These are phyloP conservation scores for Leccinum variicolor DNA, from an alignment of 768 basidiomycete genomes.

Conservation along the genomic window DNA sequence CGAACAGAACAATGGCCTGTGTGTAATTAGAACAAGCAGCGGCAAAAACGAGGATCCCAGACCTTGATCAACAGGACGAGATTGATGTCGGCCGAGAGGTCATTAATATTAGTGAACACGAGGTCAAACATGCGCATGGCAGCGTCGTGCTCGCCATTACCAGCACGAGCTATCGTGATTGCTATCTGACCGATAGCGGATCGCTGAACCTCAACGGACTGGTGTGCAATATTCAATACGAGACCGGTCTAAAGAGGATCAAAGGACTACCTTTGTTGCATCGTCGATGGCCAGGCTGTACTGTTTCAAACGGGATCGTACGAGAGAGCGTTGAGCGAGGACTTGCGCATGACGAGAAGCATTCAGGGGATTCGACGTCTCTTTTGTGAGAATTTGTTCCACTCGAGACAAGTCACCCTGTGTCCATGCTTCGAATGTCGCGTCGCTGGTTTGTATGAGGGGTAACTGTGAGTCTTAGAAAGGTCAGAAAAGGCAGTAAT, in stretches of 20 bases:
- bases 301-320: no score
- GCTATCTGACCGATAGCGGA: conserved; percentile 12
- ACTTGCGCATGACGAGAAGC: background rate
- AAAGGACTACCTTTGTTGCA: background rate
- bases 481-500: background rate
- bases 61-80: conserved; percentile 14
- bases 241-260: no score
- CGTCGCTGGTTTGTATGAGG: background rate
- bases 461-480: background rate
- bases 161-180: background rate
- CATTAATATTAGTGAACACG: background rate
- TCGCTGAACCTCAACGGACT: conserved; percentile 5
- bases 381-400: background rate
- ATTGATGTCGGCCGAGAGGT: background rate
- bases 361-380: background rate
- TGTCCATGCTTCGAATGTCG: background rate
- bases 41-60: rapidly evolving
- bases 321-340: no score
- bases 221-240: background rate
- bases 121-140: conserved; percentile 9
- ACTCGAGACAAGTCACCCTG: background rate
- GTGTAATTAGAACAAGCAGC: background rate
- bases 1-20: conserved; percentile 8
- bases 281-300: background rate
- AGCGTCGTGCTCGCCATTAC: background rate